phyloP scores from a whole-genome alignment of 805 yeast genomes.

The Jamesozyma jinghongensis region DNA sequence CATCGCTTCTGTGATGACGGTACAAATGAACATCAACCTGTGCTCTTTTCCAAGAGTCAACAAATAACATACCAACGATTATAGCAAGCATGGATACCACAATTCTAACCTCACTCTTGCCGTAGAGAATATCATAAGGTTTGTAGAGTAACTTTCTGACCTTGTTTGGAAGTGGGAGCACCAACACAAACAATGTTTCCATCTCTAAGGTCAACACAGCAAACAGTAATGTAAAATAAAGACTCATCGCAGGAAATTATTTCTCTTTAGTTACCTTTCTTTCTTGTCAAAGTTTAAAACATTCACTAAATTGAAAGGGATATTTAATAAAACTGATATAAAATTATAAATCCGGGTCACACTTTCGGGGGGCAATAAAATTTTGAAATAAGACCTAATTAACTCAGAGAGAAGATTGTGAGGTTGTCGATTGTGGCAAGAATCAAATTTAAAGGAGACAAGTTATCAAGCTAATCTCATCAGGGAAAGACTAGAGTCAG shows the following conservation, averaged over 20 bases:
- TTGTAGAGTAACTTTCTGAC: conserved; percentile 38
- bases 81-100: conserved; percentile 34
- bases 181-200: conserved; percentile 38
- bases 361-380: no score
- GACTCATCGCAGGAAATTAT: conserved; percentile 23
- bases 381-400: no score
- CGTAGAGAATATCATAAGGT: conserved; percentile 30
- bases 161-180: conserved; percentile 46
- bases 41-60: conserved; percentile 45
- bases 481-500: no score
- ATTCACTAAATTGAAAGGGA: no score
- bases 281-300: neutral
- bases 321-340: no score
- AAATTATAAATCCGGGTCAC: no score
- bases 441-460: no score
- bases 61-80: conserved; percentile 41
- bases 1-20: conserved; percentile 7
- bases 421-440: no score
- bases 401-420: no score
- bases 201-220: conserved; percentile 44
- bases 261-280: neutral
- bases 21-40: conserved; percentile 24
- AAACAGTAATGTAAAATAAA: conserved; percentile 34
- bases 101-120: conserved; percentile 37
- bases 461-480: no score